Evolutionary conservation across 495 filamentous ascomycete genomes (phyloP).

Genomic region (Penicillium atrosanguineum): DNA sequence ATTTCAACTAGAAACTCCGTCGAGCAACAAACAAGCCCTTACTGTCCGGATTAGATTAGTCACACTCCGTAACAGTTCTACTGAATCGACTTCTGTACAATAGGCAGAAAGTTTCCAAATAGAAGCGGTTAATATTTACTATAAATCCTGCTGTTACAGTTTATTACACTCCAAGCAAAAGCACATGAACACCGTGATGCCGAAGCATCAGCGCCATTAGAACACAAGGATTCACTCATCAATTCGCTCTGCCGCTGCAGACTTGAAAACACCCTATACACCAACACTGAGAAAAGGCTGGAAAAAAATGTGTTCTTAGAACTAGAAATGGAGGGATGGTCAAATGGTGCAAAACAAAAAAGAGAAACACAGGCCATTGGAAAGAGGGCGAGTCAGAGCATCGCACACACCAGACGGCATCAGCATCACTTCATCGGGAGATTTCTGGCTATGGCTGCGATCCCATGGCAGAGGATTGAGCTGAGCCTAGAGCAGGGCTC

Average conservation of each 20-base stretch:
- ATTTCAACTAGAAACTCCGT: too few relatives aligned
- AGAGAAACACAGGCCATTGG: conserved; percentile 14
- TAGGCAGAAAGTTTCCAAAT: too few relatives aligned
- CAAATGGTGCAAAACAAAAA: conserved; percentile 8
- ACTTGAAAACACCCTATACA: conserved; percentile 17
- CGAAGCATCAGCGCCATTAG: conserved; percentile 7
- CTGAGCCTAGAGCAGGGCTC: conserved; percentile 18
- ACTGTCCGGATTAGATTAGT: too few relatives aligned
- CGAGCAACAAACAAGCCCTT: too few relatives aligned
- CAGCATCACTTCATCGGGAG: conserved; percentile 23
- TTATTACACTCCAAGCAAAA: conserved; percentile 2
- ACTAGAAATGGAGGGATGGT: conserved; percentile 6
- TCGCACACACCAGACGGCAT: conserved; percentile 16
- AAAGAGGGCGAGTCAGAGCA: conserved; percentile 2
- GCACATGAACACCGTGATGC: conserved; percentile 7
- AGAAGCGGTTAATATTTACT: conserved; percentile 4
- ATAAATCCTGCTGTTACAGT: neutral
- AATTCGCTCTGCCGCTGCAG: conserved; percentile 20
- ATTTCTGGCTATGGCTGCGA: conserved; percentile 18
- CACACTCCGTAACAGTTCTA: too few relatives aligned
- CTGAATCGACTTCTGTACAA: too few relatives aligned
- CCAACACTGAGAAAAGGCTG: conserved; percentile 2
- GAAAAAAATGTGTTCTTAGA: conserved; percentile 1
- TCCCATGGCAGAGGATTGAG: conserved; percentile 13
- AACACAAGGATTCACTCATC: conserved; percentile 6